Conservation (phyloP, 2,329 filamentous ascomycete genomes). For the Zelopaecilomyces penicillatus region DNA sequence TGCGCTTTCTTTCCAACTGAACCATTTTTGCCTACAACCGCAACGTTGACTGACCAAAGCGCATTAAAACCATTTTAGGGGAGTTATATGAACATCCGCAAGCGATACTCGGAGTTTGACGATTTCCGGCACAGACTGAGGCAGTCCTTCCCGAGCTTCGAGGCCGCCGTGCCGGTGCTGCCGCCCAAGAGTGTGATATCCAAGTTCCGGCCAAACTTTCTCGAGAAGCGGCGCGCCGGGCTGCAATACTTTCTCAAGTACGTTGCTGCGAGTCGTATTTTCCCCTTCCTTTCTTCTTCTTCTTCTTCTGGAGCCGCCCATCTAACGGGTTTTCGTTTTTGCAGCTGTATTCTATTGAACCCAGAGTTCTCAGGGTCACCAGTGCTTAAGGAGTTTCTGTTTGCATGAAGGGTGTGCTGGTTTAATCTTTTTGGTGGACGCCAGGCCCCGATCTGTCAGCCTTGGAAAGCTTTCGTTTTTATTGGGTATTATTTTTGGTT, state of each 20-base stretch:
- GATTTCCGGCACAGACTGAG: constrained; percentile 66
- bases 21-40: no score
- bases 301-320: neutral
- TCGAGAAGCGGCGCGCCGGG: constrained; percentile 74
- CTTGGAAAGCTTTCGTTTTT: no score
- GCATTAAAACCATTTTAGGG: constrained; percentile 31
- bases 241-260: constrained; percentile 92
- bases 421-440: no score
- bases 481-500: no score
- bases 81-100: constrained; percentile 53
- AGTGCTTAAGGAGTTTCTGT: constrained; percentile 83
- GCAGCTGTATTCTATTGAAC: constrained; percentile 80
- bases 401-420: constrained; percentile 37
- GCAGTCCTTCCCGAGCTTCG: constrained; percentile 74
- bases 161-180: constrained; percentile 76
- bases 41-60: no score
- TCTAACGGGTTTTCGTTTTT: no score
- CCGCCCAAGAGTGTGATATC: constrained; percentile 88
- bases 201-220: constrained; percentile 74
- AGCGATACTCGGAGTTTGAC: constrained; percentile 90
- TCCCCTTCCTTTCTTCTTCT: neutral
- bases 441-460: no score
- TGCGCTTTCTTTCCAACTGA: no score
- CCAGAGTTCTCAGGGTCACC: constrained; percentile 91
- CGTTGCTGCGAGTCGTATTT: constrained; percentile 23